Conservation (phyloP, 2,329 filamentous ascomycete species). For the Epichloe sp. region DNA sequence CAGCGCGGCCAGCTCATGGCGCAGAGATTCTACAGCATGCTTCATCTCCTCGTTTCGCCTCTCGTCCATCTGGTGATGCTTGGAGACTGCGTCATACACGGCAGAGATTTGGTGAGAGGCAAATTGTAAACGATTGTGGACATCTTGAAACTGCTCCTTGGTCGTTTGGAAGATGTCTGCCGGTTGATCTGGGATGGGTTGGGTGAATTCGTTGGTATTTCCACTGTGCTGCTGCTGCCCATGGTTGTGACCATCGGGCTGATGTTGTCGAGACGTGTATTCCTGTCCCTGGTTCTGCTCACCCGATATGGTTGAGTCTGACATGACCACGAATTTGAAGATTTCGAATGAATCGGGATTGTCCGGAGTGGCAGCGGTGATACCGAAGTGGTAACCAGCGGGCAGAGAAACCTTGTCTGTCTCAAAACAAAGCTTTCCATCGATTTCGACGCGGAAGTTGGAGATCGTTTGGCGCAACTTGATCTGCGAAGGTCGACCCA, state of each 20-base stretch:
- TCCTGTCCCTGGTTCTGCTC: constrained; percentile 7
- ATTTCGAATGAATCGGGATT: constrained; percentile 90
- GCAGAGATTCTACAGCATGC: constrained; percentile 32
- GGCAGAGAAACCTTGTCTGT: constrained; percentile 69
- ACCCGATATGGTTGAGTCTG: constrained; percentile 27
- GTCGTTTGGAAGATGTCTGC: constrained; percentile 36
- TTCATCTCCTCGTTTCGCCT: constrained; percentile 43
- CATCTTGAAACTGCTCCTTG: constrained; percentile 61
- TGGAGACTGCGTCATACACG: constrained; percentile 44
- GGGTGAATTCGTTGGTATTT: constrained; percentile 11
- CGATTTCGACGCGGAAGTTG: constrained; percentile 65
- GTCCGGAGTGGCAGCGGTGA: constrained; percentile 80
- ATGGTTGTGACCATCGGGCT: constrained; percentile 18
- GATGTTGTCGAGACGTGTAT: constrained; percentile 9
- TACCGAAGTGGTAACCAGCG: constrained; percentile 67
- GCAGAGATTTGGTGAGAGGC: constrained; percentile 55
- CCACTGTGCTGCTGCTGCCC: constrained; percentile 19
- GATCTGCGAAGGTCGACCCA: constrained; percentile 70
- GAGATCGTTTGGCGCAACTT: constrained; percentile 53
- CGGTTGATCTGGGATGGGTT: constrained; percentile 32
- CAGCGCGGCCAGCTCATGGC: constrained; percentile 31
- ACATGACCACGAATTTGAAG: constrained; percentile 70
- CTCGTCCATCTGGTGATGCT: constrained; percentile 37
- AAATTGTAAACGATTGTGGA: constrained; percentile 70
- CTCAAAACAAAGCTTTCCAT: constrained; percentile 72